Evolutionary conservation across 495 filamentous ascomycete genomes (phyloP).

Genomic region (Penicillium manginii): DNA sequence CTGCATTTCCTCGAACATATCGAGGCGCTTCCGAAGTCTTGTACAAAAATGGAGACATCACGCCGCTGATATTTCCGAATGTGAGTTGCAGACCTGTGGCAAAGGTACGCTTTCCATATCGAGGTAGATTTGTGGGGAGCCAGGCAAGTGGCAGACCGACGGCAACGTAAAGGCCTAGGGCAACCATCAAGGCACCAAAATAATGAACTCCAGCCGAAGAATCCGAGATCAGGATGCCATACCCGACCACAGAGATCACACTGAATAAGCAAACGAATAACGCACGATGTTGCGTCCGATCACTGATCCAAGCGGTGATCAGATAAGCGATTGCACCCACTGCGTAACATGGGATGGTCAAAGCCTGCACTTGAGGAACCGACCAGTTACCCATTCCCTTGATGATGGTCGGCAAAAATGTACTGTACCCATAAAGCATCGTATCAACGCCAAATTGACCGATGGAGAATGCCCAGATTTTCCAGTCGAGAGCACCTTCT

Average conservation of each 20-base stretch:
- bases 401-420: constrained; percentile 81
- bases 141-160: constrained; percentile 74
- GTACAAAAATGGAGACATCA: constrained; percentile 67
- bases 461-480: constrained; percentile 67
- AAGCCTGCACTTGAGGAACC: constrained; percentile 65
- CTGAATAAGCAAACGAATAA: constrained; percentile 62
- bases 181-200: constrained; percentile 71
- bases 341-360: constrained; percentile 79
- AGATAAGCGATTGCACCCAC: constrained; percentile 70
- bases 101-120: constrained; percentile 74
- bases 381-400: constrained; percentile 65
- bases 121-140: constrained; percentile 60
- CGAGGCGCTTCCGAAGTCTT: constrained; percentile 43
- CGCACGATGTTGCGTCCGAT: constrained; percentile 62
- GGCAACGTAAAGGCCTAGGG: constrained; percentile 69
- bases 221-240: constrained; percentile 65
- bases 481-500: constrained; percentile 62
- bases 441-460: constrained; percentile 70
- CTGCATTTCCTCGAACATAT: constrained; percentile 47
- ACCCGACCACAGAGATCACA: constrained; percentile 65
- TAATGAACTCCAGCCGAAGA: constrained; percentile 67
- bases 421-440: constrained; percentile 77
- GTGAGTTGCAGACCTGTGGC: constrained; percentile 70
- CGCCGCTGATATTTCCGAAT: constrained; percentile 68
- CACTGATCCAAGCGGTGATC: constrained; percentile 61